Conservation (phyloP, 495 filamentous ascomycete species). For the Aspergillus funiculosus region DNA sequence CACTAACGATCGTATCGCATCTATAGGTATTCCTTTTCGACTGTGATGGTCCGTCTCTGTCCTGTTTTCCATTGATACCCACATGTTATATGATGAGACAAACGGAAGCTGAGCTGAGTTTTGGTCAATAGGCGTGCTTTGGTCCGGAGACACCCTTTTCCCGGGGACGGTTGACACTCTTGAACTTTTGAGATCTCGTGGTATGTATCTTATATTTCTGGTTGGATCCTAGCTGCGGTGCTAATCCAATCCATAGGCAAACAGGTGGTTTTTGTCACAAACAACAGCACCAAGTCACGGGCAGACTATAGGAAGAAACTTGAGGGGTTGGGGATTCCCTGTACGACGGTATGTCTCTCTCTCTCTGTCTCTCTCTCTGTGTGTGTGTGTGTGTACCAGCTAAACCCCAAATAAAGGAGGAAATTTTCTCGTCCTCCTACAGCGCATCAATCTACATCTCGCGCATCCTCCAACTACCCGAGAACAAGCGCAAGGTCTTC, state of each 20-base stretch:
- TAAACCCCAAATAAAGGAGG: constrained; percentile 50
- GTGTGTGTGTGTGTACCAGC: not conserved
- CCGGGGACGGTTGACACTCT: constrained; percentile 77
- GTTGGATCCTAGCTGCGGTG: not conserved
- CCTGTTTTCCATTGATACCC: not conserved
- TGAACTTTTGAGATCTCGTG: constrained; percentile 69
- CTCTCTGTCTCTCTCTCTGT: not conserved
- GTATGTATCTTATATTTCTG: constrained; percentile 37
- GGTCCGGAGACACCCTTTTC: constrained; percentile 89
- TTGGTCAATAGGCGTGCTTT: constrained; percentile 70
- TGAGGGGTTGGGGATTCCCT: constrained; percentile 72
- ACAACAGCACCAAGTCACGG: constrained; percentile 97
- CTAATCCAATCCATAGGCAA: constrained; percentile 57
- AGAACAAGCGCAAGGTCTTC: constrained; percentile 83
- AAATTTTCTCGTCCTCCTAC: constrained; percentile 95
- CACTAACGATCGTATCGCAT: too few relatives aligned
- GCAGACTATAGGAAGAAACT: constrained; percentile 89
- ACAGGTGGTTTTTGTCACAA: constrained; percentile 92
- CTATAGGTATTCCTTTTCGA: constrained; percentile 88
- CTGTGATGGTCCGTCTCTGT: constrained; percentile 72
- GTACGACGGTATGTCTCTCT: constrained; percentile 44
- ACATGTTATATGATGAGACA: not conserved
- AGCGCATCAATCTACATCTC: constrained; percentile 94
- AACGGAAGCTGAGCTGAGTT: constrained; percentile 16
- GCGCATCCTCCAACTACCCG: constrained; percentile 72